Conservation (phyloP, 2,329 filamentous ascomycete genomes). For the Talaromyces marneffei region DNA sequence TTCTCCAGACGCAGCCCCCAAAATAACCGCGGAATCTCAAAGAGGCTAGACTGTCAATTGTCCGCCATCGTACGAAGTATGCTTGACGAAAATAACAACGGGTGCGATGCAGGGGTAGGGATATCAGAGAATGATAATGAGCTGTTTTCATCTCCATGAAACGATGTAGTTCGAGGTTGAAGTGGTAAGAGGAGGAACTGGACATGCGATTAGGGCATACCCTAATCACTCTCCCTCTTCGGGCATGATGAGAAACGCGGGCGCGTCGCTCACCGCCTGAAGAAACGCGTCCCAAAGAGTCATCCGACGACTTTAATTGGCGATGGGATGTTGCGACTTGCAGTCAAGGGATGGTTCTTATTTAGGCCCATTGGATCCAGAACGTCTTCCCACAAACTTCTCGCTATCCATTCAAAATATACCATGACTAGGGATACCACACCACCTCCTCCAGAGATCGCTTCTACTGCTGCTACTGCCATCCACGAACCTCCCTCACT, state of each 20-base stretch:
- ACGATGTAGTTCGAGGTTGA: background rate
- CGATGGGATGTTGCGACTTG: slow-evolving; percentile 2
- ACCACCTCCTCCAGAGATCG: slow-evolving; percentile 28
- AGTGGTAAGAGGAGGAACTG: background rate
- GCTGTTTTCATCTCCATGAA: background rate
- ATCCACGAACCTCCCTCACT: slow-evolving; percentile 51
- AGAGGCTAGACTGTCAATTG: background rate
- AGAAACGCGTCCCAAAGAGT: slow-evolving; percentile 11
- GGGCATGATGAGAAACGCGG: slow-evolving; percentile 5
- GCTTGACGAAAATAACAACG: background rate
- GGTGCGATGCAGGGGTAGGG: no score
- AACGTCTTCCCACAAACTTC: background rate
- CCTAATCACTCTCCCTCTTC: slow-evolving; percentile 2
- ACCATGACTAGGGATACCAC: slow-evolving; percentile 42
- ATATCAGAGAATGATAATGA: background rate
- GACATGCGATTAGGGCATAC: slow-evolving; percentile 11
- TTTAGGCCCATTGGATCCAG: background rate
- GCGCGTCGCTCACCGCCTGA: slow-evolving; percentile 13
- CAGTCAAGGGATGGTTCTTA: slow-evolving; percentile 5
- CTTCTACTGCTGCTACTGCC: slow-evolving; percentile 22
- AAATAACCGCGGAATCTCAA: slow-evolving; percentile 1
- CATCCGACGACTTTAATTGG: background rate
- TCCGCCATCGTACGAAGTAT: background rate
- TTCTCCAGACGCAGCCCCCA: background rate
- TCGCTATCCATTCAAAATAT: background rate